Evolutionary conservation across 805 yeast species (phyloP), one percentile per base, ranked within the genome.

Genomic region (Sugiyamaella smithiae): DNA sequence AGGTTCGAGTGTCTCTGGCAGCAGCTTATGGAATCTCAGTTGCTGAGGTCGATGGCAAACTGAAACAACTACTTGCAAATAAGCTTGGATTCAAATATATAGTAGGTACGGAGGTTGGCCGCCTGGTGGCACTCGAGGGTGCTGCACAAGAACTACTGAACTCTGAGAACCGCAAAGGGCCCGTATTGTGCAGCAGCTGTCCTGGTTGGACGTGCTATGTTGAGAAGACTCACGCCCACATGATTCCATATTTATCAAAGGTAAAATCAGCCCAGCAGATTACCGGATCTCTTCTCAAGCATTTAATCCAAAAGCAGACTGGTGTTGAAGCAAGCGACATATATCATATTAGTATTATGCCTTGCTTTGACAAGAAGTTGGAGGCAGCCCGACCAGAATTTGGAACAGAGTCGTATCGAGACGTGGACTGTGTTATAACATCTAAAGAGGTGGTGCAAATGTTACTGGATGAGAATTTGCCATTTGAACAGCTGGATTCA

Each of bases 161-260:
- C 40, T 60, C 55, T 20, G 45, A 40, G 35, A 56, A 46, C 49
- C 40, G 42, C 51, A 28, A 46, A 33, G 53, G 50, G 65, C 95
- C 95, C 0, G 61, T 77, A 1, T 65, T 93, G 41, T 76, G 89
- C 22, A 80, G 89, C 11, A 75, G 84, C 0, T 91, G 98, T 66
- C 99, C 99, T 0, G 99, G 99, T 0, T 93, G 96, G 88, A 93
- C 93, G 0, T 73, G 93, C 23, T 93, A 93, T 61, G 96, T 91
- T 0, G 98, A 93, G 57, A 93, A 93, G 71, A 90, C 98, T 0
- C 97, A 91, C 63, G 95, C 96, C 0, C 82, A 85, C 54, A 70
- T 93, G 7, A 67, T 89, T 12, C 85, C 90, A 0, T 71, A 75
- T 50, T 62, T 93, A 51, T 80, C 95, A 9, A 75, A 76, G 29